A percentile compares a stretch with the other conserved stretches of the same genome.
Conservation (phyloP, 306 rosid species). For the Hippophae gyantsensis region DNA sequence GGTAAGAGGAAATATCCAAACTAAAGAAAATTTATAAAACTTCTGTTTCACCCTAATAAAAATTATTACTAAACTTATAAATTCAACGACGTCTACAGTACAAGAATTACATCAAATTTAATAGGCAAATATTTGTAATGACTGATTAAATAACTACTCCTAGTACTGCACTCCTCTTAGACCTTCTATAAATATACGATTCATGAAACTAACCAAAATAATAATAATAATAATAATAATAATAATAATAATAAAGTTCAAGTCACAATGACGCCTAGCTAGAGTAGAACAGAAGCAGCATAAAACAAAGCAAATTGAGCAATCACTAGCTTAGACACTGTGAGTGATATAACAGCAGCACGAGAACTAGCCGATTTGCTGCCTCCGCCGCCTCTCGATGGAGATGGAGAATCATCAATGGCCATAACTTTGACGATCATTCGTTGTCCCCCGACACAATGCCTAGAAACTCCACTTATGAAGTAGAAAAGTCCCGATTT, state of each 20-base stretch:
- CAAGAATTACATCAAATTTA: too few relatives aligned
- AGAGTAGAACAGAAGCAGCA: constrained; percentile 16
- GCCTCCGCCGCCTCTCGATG: background rate
- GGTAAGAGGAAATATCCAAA: too few relatives aligned
- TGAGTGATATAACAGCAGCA: constrained; percentile 11
- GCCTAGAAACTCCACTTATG: constrained; percentile 76
- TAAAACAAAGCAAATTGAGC: constrained; percentile 20
- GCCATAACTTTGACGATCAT: constrained; percentile 60
- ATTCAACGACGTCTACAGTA: too few relatives aligned
- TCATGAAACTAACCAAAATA: background rate
- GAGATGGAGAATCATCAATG: constrained; percentile 19
- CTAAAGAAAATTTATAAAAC: too few relatives aligned
- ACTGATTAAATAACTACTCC: too few relatives aligned
- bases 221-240: background rate
- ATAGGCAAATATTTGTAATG: too few relatives aligned
- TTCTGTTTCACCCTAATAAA: too few relatives aligned
- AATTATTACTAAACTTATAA: too few relatives aligned
- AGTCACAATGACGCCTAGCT: background rate
- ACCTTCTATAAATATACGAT: too few relatives aligned
- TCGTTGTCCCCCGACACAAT: constrained; percentile 60
- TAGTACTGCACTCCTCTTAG: too few relatives aligned
- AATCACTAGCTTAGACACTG: constrained; percentile 20
- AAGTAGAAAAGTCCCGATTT: constrained; percentile 65
- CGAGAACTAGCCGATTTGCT: constrained; percentile 22
- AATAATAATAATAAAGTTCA: background rate